Base-by-base conservation (phyloP, 768 basidiomycete genomes). In the Naganishia friedmannii region DNA sequence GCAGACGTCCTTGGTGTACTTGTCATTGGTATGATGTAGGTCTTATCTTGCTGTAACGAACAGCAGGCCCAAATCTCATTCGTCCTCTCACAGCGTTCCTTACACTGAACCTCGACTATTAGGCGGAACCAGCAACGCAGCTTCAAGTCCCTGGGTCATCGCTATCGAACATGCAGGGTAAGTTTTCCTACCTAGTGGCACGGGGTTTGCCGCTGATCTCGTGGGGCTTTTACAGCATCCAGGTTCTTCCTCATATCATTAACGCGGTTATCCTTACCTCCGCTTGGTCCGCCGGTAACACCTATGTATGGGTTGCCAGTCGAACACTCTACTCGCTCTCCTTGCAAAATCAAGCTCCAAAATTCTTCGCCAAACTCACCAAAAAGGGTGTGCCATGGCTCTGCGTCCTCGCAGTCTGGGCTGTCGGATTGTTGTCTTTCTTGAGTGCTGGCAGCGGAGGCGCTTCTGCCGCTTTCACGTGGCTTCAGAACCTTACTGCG, bases 111-210 rank as follows among this genome's bases (percentile, higher is more conserved):
- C 72, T 0, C 32, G 63, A 0, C 72, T 81, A 1, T 67, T 71
- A 29, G 65, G 65, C 6, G 53, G 65, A 45, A 29, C 51, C 46
- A 75, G 76, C 32, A 81, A 78, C 17, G 80, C 80, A 23, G 77
- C 77, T 3, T 76, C 75, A 2, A 79, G 79, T 21, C 82, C 82
- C 5, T 82, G 81, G 67, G 82, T 82, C 23, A 72, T 81, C 42
- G 80, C 79, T 19, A 78, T 79, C 70, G 70, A 75, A 21, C 53
- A 71, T 23, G 77, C 77, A 12, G 69, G 69, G 63, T 65, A 28
- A 34, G 34, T 56, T 26, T 8, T 3, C 51, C 17, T 37, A n/a
- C 37, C 6, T 3, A 48, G 32, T 32, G 4, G 9, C 53, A 17
- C 1, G 15, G 17, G 7, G 9, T 17, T 48, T 17, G 15, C 9